Base-by-base conservation (phyloP, 2,329 filamentous ascomycete species). In the Colletotrichum coccodes region DNA sequence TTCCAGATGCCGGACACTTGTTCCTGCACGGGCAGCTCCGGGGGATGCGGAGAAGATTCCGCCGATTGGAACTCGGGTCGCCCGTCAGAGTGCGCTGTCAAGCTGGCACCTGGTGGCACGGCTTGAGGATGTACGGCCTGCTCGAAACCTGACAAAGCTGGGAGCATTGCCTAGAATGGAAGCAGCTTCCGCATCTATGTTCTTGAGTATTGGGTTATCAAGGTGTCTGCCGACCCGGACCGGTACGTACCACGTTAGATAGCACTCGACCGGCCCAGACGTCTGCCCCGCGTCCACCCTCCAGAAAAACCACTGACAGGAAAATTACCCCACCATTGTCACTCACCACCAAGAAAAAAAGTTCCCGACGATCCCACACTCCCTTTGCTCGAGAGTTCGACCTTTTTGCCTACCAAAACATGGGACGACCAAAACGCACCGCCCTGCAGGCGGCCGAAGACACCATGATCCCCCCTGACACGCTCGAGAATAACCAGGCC, bases 381-480 rank as follows among this genome's bases (percentile, higher is more conserved):
- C 40, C 16, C 23, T 28, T 42, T 32, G 18, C 42, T 23, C 18
- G 12, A 11, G n/a, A 60, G n/a, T 18, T 40, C 34, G 23, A 16
- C 21, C 21, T 12, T 23, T 16, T 30, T 32, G 26, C 26, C 23
- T 28, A 32, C 26, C 34, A 32, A 32, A 64, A n/a, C 12, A 80
- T 83, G 81, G 80, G 75, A 50, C 78, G 79, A 65, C 76, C 80
- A 9, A 95, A 94, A 82, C 91, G 94, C 73, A 91, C 90, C 73
- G 83, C 96, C 62, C 88, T 92, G 65, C 93, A 93, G 23, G 93
- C 93, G 18, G 92, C 92, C 54, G 90, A 95, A 77, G 91, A 93
- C 79, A 85, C 89, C 2, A 83, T 84, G 42, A 89, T 86, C 2
- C 89, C 90, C 12, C 89, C 90, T 2, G 82, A 84, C 53, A 76